A percentile compares a stretch with the other conserved stretches of the same genome.
phyloP scores from a whole-genome alignment of 192 early-diverging fungal species.

The Cladochytrium replicatum region DNA sequence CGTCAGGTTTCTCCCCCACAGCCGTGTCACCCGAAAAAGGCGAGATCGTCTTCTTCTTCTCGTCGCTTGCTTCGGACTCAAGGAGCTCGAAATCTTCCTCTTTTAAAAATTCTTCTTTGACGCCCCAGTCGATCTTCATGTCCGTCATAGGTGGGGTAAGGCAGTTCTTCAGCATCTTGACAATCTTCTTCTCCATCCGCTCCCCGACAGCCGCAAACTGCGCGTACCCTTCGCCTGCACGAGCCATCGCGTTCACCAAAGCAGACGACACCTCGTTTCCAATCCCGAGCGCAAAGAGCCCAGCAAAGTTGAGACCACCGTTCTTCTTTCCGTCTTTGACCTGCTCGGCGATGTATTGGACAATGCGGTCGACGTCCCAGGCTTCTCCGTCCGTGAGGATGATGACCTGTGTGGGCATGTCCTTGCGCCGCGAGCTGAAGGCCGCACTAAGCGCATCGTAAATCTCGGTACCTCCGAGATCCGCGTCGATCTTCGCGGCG shows the following conservation, averaged over 20 bases:
- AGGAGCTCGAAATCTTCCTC: conserved; percentile 17
- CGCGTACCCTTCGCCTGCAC: conserved; percentile 35
- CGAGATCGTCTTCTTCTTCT: conserved; percentile 4
- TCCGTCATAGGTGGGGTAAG: conserved; percentile 32
- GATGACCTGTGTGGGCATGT: conserved; percentile 31
- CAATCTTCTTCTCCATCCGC: conserved; percentile 38
- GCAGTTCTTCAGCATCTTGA: conserved; percentile 42
- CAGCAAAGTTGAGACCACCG: conserved; percentile 5
- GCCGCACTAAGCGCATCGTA: conserved; percentile 17
- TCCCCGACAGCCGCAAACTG: conserved; percentile 34
- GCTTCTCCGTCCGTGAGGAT: conserved; percentile 38
- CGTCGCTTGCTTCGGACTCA: conserved; percentile 1
- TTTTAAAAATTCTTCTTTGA: no score
- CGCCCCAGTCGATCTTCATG: conserved; percentile 34
- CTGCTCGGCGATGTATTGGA: conserved; percentile 22
- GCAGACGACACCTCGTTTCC: conserved; percentile 36
- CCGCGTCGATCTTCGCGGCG: conserved; percentile 21
- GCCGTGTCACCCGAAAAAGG: no score
- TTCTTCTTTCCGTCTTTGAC: conserved; percentile 1
- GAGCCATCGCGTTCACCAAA: conserved; percentile 37
- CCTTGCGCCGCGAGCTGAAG: conserved; percentile 9
- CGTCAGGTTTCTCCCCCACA: no score
- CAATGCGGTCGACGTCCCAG: conserved; percentile 30
- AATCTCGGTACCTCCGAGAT: conserved; percentile 42
- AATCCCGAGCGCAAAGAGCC: conserved; percentile 41